Conservation (phyloP, 1,139 yeast genomes). For the Hyphopichia buzzinii region DNA sequence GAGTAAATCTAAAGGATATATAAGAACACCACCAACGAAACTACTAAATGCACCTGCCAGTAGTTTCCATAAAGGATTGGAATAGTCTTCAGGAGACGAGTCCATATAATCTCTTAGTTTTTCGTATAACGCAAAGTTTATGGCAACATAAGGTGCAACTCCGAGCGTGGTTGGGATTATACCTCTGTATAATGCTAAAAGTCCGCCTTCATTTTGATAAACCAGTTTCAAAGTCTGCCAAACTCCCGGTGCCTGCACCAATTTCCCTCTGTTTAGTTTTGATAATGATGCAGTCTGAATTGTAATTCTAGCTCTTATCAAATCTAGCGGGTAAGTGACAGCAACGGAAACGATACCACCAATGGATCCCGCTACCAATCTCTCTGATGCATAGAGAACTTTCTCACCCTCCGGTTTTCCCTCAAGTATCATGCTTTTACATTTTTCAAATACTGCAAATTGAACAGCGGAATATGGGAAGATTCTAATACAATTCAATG, state of each 20-base stretch:
- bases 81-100: constrained; percentile 30
- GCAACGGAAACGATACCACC: constrained; percentile 82
- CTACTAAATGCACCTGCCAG: constrained; percentile 76
- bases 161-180: constrained; percentile 86
- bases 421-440: constrained; percentile 48
- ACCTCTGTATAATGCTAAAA: constrained; percentile 78
- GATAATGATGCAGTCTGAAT: constrained; percentile 81
- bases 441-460: constrained; percentile 77
- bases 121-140: constrained; percentile 89
- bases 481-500: constrained; percentile 82
- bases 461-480: constrained; percentile 96
- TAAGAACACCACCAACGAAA: constrained; percentile 72
- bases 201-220: constrained; percentile 76
- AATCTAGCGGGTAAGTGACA: constrained; percentile 88
- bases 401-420: constrained; percentile 27
- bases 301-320: constrained; percentile 84
- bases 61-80: constrained; percentile 57
- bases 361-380: constrained; percentile 73
- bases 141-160: constrained; percentile 94
- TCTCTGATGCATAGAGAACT: constrained; percentile 47
- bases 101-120: constrained; percentile 61
- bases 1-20: constrained; percentile 87
- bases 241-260: constrained; percentile 65
- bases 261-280: constrained; percentile 45
- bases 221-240: constrained; percentile 56